A percentile compares a stretch with the other conserved stretches of the same genome.
Evolutionary conservation across 1,284 basidiomycete species (phyloP).

Genomic region (Melampsora larici-populina): DNA sequence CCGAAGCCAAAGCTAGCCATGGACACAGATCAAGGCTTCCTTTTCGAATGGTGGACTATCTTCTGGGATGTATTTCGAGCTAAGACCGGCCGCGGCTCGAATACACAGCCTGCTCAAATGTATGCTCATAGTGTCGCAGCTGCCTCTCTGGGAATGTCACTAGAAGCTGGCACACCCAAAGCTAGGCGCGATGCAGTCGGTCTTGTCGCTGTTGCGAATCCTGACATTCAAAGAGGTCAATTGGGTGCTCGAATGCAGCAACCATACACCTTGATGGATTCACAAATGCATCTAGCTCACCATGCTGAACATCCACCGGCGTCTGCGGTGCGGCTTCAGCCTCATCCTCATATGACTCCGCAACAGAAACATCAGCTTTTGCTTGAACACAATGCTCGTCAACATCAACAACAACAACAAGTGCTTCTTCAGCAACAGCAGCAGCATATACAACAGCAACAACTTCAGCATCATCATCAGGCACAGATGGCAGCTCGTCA

Average conservation of each 20-base stretch:
- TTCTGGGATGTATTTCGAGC: constrained; percentile 43
- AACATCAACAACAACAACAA: constrained; percentile 4
- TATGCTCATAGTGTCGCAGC: constrained; percentile 35
- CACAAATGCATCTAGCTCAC: background rate
- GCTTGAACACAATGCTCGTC: background rate
- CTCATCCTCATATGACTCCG: background rate
- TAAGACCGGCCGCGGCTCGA: constrained; percentile 34
- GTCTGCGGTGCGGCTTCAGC: background rate
- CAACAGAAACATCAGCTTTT: background rate
- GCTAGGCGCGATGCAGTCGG: constrained; percentile 36
- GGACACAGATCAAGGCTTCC: constrained; percentile 43
- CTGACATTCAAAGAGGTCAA: constrained; percentile 27
- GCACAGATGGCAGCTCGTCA: too few relatives aligned
- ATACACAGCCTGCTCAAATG: constrained; percentile 25
- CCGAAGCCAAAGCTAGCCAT: constrained; percentile 43
- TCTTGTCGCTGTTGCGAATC: constrained; percentile 32
- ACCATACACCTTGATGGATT: constrained; percentile 16
- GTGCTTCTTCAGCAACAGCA: constrained; percentile 15
- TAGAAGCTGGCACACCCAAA: constrained; percentile 17
- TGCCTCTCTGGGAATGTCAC: constrained; percentile 22
- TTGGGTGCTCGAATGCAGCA: constrained; percentile 23
- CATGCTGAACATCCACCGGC: background rate
- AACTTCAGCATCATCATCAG: constrained; percentile 4
- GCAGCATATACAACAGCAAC: background rate
- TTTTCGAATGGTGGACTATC: constrained; percentile 43